These are phyloP conservation scores for Tilletia indica DNA, from an alignment of 1,284 basidiomycete species.

Conservation along the genomic window DNA sequence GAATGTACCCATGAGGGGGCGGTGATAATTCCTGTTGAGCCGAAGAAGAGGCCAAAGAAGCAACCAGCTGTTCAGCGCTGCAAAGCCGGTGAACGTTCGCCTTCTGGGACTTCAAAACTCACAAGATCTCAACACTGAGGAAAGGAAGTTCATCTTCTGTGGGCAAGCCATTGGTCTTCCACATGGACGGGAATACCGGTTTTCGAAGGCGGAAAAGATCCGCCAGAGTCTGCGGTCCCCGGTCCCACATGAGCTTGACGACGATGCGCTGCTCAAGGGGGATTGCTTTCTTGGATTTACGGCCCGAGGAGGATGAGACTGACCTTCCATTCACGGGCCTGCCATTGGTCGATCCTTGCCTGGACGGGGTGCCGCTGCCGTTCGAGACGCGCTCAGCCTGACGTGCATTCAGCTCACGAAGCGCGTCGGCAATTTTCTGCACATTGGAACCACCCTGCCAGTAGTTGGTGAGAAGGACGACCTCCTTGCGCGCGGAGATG, in stretches of 20 bases:
- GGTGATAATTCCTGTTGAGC: conserved; percentile 45
- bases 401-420: conserved; percentile 44
- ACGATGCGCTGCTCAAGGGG: conserved; percentile 40
- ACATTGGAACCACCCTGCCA: conserved; percentile 55
- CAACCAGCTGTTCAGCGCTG: not conserved
- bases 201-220: conserved; percentile 52
- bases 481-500: conserved; percentile 47
- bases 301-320: conserved; percentile 15
- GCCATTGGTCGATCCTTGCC: not conserved
- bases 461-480: conserved; percentile 55
- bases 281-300: conserved; percentile 27
- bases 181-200: conserved; percentile 43
- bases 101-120: not conserved
- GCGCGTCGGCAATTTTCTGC: conserved; percentile 46
- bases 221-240: conserved; percentile 48
- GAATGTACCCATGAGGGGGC: conserved; percentile 65
- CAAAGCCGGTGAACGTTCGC: not conserved
- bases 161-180: conserved; percentile 51
- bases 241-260: conserved; percentile 55
- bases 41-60: not conserved
- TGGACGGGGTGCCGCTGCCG: conserved; percentile 24
- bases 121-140: conserved; percentile 48
- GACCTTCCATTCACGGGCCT: not conserved
- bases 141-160: conserved; percentile 42
- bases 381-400: conserved; percentile 27